Evolutionary conservation across 805 yeast genomes (phyloP).

Genomic region (Ogataea thermomethanolica): DNA sequence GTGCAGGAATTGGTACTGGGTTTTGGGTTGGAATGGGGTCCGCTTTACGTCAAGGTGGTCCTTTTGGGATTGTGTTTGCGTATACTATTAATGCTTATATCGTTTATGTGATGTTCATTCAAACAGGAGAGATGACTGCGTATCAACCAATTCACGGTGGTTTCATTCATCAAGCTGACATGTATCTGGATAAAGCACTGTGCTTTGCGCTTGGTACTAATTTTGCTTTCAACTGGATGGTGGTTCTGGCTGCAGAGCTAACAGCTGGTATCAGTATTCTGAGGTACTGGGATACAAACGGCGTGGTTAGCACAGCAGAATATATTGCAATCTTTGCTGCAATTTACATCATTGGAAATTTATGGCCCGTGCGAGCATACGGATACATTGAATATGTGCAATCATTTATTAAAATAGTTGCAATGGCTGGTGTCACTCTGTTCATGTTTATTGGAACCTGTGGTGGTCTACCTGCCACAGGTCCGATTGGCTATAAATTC

Average conservation of each 20-base stretch:
- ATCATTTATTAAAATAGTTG: constrained; percentile 54
- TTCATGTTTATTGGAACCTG: constrained; percentile 52
- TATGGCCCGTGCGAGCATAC: constrained; percentile 35
- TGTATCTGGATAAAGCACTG: constrained; percentile 53
- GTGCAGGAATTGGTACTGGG: constrained; percentile 84
- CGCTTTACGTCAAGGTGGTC: constrained; percentile 44
- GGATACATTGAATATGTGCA: constrained; percentile 45
- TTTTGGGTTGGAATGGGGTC: constrained; percentile 56
- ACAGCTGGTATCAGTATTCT: constrained; percentile 64
- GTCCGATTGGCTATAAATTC: constrained; percentile 48
- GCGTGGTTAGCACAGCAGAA: constrained; percentile 47
- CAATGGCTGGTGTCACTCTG: constrained; percentile 44
- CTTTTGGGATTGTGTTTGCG: constrained; percentile 50
- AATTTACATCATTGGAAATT: constrained; percentile 36
- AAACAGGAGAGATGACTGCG: constrained; percentile 66
- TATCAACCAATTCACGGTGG: constrained; percentile 60
- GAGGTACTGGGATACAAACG: constrained; percentile 50
- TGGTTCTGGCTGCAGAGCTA: constrained; percentile 59
- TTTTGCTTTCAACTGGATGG: constrained; percentile 61
- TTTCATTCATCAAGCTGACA: constrained; percentile 37
- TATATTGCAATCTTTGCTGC: constrained; percentile 53
- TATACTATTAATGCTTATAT: constrained; percentile 54
- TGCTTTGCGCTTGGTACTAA: constrained; percentile 63
- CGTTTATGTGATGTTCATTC: constrained; percentile 56
- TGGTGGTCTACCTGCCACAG: constrained; percentile 38